phyloP scores from a whole-genome alignment of 78 protist species.

The Paratrimastix pyriformis region DNA sequence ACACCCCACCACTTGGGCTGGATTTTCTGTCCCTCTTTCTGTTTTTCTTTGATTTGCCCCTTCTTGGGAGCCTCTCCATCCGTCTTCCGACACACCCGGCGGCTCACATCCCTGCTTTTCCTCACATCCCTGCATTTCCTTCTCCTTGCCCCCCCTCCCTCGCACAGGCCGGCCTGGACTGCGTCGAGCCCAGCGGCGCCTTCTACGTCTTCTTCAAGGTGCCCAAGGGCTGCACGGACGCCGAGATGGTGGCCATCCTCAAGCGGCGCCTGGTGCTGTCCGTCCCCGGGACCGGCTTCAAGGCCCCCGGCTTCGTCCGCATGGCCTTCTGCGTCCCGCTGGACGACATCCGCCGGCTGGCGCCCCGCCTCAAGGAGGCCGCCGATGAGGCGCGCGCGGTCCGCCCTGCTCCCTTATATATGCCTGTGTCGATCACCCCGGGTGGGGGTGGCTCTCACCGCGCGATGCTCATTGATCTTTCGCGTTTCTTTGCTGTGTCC shows the following conservation, averaged over 20 bases:
- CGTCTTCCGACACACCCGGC: not conserved
- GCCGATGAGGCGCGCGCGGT: too few species aligned
- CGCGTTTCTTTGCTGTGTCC: too few species aligned
- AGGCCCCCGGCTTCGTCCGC: not conserved
- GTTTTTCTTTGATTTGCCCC: not conserved
- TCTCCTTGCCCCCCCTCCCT: not conserved
- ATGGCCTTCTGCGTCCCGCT: not conserved
- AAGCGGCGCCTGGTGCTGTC: not conserved
- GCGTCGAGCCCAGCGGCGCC: not conserved
- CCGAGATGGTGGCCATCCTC: not conserved
- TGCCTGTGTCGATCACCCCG: too few species aligned
- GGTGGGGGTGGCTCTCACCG: too few species aligned
- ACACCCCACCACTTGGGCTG: too few species aligned
- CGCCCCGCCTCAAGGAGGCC: too few species aligned
- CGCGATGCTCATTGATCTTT: too few species aligned
- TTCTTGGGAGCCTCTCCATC: not conserved
- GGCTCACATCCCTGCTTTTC: not conserved
- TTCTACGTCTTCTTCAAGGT: not conserved
- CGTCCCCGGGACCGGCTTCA: constrained; percentile 3
- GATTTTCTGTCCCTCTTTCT: too few species aligned
- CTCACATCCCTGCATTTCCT: not conserved
- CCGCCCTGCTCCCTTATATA: too few species aligned
- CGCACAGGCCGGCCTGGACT: not conserved
- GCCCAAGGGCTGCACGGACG: not conserved
- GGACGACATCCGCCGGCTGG: not conserved